A percentile compares a stretch with the other conserved stretches of the same genome.
Evolutionary conservation across 176 grass and related monocot species (phyloP).

Genomic region (Oropetium thomaeum): DNA sequence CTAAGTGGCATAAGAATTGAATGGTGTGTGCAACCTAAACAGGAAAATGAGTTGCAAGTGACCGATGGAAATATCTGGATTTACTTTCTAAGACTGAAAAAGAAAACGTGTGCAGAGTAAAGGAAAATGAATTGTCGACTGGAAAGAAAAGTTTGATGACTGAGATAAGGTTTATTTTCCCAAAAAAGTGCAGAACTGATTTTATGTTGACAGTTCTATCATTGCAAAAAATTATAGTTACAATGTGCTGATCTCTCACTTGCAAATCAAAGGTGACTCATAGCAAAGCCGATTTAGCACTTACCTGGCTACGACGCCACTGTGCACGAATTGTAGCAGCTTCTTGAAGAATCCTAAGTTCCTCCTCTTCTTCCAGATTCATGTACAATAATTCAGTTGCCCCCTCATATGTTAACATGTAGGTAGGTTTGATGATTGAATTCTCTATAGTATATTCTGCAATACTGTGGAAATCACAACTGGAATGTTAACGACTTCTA

Average conservation of each 20-base stretch:
- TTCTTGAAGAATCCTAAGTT: constrained; percentile 83
- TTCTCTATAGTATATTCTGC: constrained; percentile 84
- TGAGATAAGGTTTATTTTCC: background rate
- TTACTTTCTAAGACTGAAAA: constrained; percentile 10
- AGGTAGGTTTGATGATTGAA: constrained; percentile 89
- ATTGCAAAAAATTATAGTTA: background rate
- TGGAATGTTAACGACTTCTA: constrained; percentile 19
- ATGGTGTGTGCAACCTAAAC: background rate
- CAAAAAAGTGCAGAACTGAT: background rate
- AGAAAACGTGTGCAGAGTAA: too few relatives aligned
- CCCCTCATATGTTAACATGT: constrained; percentile 98
- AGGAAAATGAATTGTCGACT: background rate
- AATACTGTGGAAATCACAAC: constrained; percentile 59
- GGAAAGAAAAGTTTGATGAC: background rate
- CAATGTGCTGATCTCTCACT: background rate
- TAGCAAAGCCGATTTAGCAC: constrained; percentile 1
- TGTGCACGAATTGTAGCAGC: constrained; percentile 63
- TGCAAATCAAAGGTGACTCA: background rate
- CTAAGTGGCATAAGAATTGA: background rate
- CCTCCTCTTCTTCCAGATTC: constrained; percentile 89
- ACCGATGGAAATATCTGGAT: background rate
- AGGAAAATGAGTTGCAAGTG: background rate
- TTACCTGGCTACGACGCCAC: constrained; percentile 66
- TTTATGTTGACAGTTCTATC: background rate
- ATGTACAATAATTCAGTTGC: constrained; percentile 86